phyloP scores from a whole-genome alignment of 2,329 filamentous ascomycete species.

The Aspergillus eucalypticola region DNA sequence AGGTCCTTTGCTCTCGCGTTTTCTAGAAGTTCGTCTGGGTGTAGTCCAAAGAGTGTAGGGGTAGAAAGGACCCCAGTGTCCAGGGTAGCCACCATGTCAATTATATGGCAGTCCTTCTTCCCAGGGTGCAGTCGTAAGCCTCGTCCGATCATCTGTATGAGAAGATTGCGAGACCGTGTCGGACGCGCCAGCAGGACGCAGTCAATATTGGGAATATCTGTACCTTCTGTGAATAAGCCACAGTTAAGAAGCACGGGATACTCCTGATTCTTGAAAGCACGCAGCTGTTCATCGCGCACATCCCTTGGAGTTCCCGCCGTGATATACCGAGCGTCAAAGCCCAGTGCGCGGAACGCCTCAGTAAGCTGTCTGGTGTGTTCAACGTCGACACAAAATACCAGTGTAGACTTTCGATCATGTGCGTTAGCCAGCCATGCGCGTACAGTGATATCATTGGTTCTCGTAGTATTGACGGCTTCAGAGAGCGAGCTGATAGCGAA shows the following conservation, averaged over 20 bases:
- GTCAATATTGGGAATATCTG: conserved; percentile 96
- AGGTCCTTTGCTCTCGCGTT: conserved; percentile 66
- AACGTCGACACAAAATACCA: conserved; percentile 93
- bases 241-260: conserved; percentile 93
- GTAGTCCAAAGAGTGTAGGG: conserved; percentile 88
- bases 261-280: conserved; percentile 71
- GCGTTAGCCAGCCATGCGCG: conserved; percentile 83
- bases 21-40: conserved; percentile 75
- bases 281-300: conserved; percentile 69
- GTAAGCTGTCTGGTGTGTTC: conserved; percentile 77
- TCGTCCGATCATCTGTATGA: conserved; percentile 96
- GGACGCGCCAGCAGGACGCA: conserved; percentile 86
- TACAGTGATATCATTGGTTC: conserved; percentile 81
- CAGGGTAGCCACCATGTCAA: conserved; percentile 90
- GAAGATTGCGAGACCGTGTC: conserved; percentile 86
- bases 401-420: conserved; percentile 71
- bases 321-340: conserved; percentile 82
- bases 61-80: conserved; percentile 84
- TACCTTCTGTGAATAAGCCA: conserved; percentile 94
- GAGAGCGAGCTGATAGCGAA: conserved; percentile 80
- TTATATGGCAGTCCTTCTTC: conserved; percentile 88
- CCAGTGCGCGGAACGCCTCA: conserved; percentile 70
- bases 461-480: conserved; percentile 74
- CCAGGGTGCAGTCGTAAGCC: conserved; percentile 80
- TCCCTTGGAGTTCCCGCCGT: conserved; percentile 74